Conservation (phyloP, 129 eudicot genomes). For the Smallanthus sonchifolius region DNA sequence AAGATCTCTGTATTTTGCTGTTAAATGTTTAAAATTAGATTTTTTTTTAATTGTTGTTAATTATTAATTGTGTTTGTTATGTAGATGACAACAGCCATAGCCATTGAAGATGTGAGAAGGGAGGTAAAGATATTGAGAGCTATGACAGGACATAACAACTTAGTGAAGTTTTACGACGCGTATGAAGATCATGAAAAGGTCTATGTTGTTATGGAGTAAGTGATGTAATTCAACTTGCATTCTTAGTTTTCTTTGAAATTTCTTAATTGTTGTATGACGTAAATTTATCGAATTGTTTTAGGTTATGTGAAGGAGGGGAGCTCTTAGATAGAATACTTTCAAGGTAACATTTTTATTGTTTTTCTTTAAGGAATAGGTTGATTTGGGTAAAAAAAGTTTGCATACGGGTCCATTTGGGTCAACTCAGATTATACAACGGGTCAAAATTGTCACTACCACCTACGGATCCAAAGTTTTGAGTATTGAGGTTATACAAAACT, state of each 20-base stretch:
- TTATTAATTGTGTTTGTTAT: background rate
- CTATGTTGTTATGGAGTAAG: constrained; percentile 97
- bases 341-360: constrained; percentile 44
- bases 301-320: constrained; percentile 98
- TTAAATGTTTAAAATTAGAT: background rate
- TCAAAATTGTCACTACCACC: background rate
- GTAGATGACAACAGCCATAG: constrained; percentile 95
- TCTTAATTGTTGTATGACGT: background rate
- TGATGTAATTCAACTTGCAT: background rate
- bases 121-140: constrained; percentile 88
- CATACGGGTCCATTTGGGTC: background rate
- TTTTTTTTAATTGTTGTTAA: constrained; percentile 1
- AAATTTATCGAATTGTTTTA: constrained; percentile 18
- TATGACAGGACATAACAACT: constrained; percentile 75
- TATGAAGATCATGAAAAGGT: constrained; percentile 81
- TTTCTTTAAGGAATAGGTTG: background rate
- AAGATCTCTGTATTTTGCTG: background rate
- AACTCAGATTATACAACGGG: background rate
- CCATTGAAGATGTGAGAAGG: constrained; percentile 92
- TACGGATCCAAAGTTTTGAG: background rate
- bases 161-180: constrained; percentile 80
- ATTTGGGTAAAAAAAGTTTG: background rate
- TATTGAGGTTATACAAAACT: background rate
- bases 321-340: constrained; percentile 82
- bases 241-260: background rate